phyloP scores from a whole-genome alignment of 2,329 filamentous ascomycete genomes.

The Aspergillus jensenii region DNA sequence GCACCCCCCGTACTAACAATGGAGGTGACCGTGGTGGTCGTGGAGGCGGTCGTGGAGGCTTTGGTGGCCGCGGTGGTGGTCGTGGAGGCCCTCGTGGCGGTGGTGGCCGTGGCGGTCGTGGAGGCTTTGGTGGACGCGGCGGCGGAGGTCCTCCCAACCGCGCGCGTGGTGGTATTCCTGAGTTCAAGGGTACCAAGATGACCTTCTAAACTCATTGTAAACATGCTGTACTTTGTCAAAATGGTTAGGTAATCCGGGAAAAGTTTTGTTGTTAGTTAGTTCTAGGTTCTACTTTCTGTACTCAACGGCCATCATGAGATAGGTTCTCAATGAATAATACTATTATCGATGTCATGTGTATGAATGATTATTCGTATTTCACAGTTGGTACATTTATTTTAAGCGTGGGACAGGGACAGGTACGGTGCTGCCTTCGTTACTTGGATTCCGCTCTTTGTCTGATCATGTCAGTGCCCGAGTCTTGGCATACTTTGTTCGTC shows the following conservation, averaged over 20 bases:
- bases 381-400: no score
- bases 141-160: slow-evolving; percentile 51
- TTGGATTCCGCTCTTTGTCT: not conserved
- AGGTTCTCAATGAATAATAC: slow-evolving; percentile 8
- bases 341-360: not conserved
- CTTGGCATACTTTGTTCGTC: not conserved
- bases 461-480: not conserved
- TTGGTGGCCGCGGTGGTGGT: slow-evolving; percentile 53
- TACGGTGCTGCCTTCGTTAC: not conserved
- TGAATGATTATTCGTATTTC: not conserved
- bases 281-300: not conserved
- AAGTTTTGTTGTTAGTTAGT: slow-evolving; percentile 3
- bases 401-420: no score
- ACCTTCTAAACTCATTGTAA: slow-evolving; percentile 54
- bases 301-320: slow-evolving; percentile 1
- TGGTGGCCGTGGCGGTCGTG: slow-evolving; percentile 48
- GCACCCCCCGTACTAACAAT: slow-evolving; percentile 64
- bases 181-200: slow-evolving; percentile 78
- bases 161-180: slow-evolving; percentile 57
- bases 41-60: slow-evolving; percentile 54
- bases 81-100: slow-evolving; percentile 52
- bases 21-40: slow-evolving; percentile 46
- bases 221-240: not conserved
- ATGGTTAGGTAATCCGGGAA: not conserved
- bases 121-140: slow-evolving; percentile 52